phyloP scores from a whole-genome alignment of 139 green algal species.

The Coelastrella sp. region DNA sequence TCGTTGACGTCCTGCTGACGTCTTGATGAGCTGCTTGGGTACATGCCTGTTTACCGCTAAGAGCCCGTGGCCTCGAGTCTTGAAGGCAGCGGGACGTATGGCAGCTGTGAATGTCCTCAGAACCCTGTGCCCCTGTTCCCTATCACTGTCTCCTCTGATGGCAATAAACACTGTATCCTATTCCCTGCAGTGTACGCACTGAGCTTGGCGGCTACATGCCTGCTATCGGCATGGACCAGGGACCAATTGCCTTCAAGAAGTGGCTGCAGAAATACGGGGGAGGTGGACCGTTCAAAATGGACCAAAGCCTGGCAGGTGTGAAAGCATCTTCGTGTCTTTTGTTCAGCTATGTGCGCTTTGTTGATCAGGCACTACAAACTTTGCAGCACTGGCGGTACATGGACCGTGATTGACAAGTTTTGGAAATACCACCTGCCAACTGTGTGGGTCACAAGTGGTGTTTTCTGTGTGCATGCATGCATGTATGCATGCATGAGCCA shows the following conservation, averaged over 20 bases:
- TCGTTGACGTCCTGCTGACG: background rate
- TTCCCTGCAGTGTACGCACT: background rate
- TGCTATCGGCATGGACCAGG: constrained; percentile 20
- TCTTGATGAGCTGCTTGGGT: background rate
- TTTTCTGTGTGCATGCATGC: no score
- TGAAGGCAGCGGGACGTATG: background rate
- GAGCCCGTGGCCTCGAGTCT: background rate
- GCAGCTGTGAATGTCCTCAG: background rate
- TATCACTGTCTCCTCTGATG: background rate
- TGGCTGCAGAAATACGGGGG: constrained; percentile 24
- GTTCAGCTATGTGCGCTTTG: background rate
- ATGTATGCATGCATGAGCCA: background rate
- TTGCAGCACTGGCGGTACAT: background rate
- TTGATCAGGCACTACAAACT: background rate
- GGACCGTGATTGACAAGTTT: background rate
- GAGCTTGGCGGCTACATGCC: constrained; percentile 38
- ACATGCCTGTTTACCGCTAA: background rate
- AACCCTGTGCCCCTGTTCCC: no score
- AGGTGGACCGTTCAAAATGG: background rate
- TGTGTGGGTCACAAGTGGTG: no score
- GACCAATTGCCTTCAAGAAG: constrained; percentile 17
- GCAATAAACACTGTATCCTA: background rate
- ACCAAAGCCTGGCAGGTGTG: background rate
- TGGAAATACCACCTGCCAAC: background rate
- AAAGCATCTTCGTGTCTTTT: background rate